Evolutionary conservation across 805 yeast genomes (phyloP).

Genomic region (Komagataella pseudopastoris): DNA sequence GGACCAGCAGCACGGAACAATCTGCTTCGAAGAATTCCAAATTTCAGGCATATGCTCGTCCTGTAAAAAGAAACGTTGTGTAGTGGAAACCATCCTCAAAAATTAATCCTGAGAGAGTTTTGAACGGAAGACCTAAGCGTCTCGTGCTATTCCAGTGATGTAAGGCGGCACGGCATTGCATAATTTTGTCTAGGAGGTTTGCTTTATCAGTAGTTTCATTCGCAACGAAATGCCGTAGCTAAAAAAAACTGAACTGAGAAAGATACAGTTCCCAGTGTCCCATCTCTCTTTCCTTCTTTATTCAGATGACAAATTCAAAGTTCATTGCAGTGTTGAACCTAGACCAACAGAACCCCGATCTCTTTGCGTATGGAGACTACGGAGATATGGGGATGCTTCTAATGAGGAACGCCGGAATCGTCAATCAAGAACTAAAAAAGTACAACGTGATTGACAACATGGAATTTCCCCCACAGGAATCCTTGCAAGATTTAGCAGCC

Average conservation of each 20-base stretch:
- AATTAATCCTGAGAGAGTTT: background rate
- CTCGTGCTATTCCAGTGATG: background rate
- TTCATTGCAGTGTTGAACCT: constrained; percentile 27
- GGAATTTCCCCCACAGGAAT: constrained; percentile 12
- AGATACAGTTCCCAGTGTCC: no score
- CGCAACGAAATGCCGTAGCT: background rate
- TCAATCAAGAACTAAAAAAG: constrained; percentile 14
- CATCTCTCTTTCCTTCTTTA: background rate
- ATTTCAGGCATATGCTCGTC: background rate
- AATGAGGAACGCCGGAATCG: constrained; percentile 12
- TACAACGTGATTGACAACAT: constrained; percentile 21
- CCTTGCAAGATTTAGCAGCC: constrained; percentile 16
- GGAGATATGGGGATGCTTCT: constrained; percentile 31
- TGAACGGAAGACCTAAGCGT: background rate
- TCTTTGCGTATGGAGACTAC: constrained; percentile 32
- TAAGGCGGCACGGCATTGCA: background rate
- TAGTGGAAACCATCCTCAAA: background rate
- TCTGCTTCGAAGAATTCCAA: background rate
- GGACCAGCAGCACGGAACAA: background rate
- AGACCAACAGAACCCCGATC: constrained; percentile 20
- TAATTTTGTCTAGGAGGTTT: background rate
- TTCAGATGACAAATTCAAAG: background rate
- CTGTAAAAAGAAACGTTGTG: background rate
- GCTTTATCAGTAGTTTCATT: background rate
- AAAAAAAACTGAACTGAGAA: background rate